Base-by-base conservation (phyloP, 108 stramenopile species). In the Pseudonitzschia delicatissima region DNA sequence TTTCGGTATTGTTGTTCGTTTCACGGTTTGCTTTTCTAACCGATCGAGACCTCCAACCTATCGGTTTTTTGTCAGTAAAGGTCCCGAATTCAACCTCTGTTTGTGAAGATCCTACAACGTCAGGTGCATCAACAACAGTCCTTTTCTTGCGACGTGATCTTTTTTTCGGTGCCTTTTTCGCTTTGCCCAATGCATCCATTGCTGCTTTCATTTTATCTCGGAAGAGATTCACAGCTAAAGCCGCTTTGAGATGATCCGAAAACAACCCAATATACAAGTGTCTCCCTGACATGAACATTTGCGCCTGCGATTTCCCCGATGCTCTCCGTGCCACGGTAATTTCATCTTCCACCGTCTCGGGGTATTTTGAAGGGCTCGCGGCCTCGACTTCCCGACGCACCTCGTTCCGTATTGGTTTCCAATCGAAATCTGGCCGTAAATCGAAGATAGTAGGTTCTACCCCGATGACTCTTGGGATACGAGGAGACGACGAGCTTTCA, bases 211-310 rank as follows among this genome's bases (percentile, higher is more conserved):
- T 45, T 53, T 53, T 59, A 12, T 36, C 4, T 5, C 78, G 42
- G 21, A 81, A 74, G 32, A 79, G 73, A 51, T 85, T 76, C 52
- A 79, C 75, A 11, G 83, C 83, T 40, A 85, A 64, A 17, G 76
- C 73, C 17, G 83, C 83, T 65, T 85, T 82, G 53, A 78, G 77
- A 34, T 74, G 62, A 6, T 79, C 72, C 48, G 79, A 78, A 67
- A 82, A 85, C 23, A 80, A 78, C 8, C 84, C 84, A 37, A 85
- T 80, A 67, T 85, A 85, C 29, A 79, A 64, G 21, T 76, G 77
- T 37, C 80, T 82, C 7, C 79, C 81, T 20, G 76, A 76, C 57
- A 77, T 80, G 53, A 82, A 85, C 13, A 78, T 66, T 71, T 85
- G 84, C 17, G 84, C 81, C 72, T 80, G 81, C 74, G 61, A 61